Evolutionary conservation across 139 green algal species (phyloP).

Genomic region (Chlorella sp.): DNA sequence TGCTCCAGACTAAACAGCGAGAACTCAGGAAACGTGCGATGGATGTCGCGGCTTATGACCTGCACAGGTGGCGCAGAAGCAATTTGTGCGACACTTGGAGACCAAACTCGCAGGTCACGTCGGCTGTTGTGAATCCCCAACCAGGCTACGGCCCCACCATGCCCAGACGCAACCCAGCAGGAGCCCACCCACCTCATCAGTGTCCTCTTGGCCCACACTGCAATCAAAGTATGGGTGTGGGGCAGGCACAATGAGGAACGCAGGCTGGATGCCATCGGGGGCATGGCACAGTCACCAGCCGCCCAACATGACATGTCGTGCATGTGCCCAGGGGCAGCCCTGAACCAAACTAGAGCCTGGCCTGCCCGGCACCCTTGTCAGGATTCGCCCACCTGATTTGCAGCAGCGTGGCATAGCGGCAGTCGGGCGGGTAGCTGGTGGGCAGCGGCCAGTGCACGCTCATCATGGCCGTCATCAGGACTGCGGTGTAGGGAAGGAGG

Average conservation of each 20-base stretch:
- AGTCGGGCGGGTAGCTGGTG: conserved; percentile 48
- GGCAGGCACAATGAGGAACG: background rate
- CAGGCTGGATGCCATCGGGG: background rate
- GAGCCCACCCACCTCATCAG: conserved; percentile 68
- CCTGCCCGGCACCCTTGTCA: background rate
- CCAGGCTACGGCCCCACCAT: too few relatives aligned
- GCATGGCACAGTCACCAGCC: background rate
- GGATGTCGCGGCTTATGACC: conserved; percentile 90
- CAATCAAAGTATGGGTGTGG: too few relatives aligned
- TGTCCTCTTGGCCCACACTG: conserved; percentile 72
- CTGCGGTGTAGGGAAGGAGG: background rate
- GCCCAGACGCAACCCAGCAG: too few relatives aligned
- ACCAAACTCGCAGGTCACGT: too few relatives aligned
- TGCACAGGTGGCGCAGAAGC: too few relatives aligned
- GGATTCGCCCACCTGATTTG: conserved; percentile 72
- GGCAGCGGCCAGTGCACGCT: conserved; percentile 67
- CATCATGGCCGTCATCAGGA: conserved; percentile 67
- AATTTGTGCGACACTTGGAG: too few relatives aligned
- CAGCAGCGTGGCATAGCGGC: conserved; percentile 71
- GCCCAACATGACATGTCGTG: background rate
- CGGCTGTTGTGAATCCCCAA: too few relatives aligned
- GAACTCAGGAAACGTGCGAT: conserved; percentile 96
- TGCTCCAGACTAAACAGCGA: conserved; percentile 75
- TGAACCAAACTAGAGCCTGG: background rate
- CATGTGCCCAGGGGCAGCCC: background rate